phyloP scores from a whole-genome alignment of 495 filamentous ascomycete genomes.

The Collariella sp. region DNA sequence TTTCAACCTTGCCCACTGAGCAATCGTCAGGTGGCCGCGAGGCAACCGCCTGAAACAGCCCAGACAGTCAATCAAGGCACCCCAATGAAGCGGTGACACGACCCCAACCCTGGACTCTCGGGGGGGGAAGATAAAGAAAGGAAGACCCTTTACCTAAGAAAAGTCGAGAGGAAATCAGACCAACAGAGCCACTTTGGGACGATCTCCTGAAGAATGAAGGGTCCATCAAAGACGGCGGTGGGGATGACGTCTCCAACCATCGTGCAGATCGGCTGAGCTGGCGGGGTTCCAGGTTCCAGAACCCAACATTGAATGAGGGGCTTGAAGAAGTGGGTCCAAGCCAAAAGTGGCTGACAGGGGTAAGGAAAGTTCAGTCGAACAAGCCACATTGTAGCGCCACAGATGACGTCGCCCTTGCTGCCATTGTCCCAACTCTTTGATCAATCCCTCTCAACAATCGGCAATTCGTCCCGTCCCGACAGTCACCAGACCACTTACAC shows the following conservation, averaged over 20 bases:
- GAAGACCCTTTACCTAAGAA: too few species aligned
- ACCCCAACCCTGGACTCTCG: too few species aligned
- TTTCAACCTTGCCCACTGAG: slow-evolving; percentile 15
- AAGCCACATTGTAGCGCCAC: slow-evolving; percentile 34
- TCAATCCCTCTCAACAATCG: too few species aligned
- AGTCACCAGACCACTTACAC: neutral
- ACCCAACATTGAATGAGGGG: neutral
- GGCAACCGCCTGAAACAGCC: slow-evolving; percentile 27
- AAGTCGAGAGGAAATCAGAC: neutral
- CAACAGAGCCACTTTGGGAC: too few species aligned
- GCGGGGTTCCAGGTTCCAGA: neutral
- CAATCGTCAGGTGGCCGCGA: slow-evolving; percentile 21
- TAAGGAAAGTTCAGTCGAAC: neutral
- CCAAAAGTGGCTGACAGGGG: neutral
- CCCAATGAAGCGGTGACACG: slow-evolving; percentile 26
- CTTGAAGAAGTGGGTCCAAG: slow-evolving; percentile 5
- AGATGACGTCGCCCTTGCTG: slow-evolving; percentile 29
- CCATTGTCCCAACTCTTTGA: neutral
- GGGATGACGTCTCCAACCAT: neutral
- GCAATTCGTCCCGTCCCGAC: too few species aligned
- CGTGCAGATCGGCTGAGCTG: neutral
- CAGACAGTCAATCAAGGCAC: slow-evolving; percentile 15
- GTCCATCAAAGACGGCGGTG: neutral
- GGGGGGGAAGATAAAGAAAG: too few species aligned
- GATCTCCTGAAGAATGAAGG: neutral